Percentiles rank a stretch among this genome's conserved stretches.
phyloP scores from a whole-genome alignment of 495 filamentous ascomycete genomes.

The Penicillium maclennaniae region DNA sequence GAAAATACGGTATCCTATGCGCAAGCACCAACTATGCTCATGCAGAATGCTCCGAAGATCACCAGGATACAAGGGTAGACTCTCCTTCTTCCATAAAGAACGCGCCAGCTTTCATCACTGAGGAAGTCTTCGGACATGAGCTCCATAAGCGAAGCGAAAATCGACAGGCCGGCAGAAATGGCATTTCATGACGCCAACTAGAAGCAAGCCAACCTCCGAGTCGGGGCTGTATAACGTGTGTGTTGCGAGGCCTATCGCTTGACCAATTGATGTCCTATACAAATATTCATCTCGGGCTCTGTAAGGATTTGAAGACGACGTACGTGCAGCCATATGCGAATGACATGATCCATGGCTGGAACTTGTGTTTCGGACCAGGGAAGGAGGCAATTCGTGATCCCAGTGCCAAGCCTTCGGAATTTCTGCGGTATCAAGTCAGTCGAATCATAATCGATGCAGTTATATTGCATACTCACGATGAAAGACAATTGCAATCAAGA shows the following conservation, averaged over 20 bases:
- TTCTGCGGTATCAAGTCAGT: slow-evolving; percentile 29
- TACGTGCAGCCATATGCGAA: slow-evolving; percentile 66
- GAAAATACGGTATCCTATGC: slow-evolving; percentile 43
- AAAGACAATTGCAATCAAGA: slow-evolving; percentile 69
- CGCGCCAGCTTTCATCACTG: slow-evolving; percentile 54
- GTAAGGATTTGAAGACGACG: neutral
- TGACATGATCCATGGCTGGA: slow-evolving; percentile 74
- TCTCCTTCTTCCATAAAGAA: slow-evolving; percentile 60
- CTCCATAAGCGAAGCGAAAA: slow-evolving; percentile 61
- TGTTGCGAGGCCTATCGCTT: slow-evolving; percentile 69
- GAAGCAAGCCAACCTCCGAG: slow-evolving; percentile 59
- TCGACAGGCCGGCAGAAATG: slow-evolving; percentile 58
- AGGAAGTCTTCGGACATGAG: slow-evolving; percentile 62
- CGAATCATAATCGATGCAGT: neutral
- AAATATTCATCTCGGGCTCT: slow-evolving; percentile 15
- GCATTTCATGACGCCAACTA: slow-evolving; percentile 71
- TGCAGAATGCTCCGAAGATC: slow-evolving; percentile 65
- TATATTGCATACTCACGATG: slow-evolving; percentile 47
- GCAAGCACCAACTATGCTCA: slow-evolving; percentile 83
- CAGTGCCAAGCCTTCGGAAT: slow-evolving; percentile 68
- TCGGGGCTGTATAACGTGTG: slow-evolving; percentile 60
- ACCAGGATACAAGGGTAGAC: slow-evolving; percentile 68
- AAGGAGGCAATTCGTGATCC: slow-evolving; percentile 55
- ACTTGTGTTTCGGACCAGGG: slow-evolving; percentile 32
- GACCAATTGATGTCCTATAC: slow-evolving; percentile 72